Conservation (phyloP, 2,329 filamentous ascomycete genomes). For the Cladosporium sp. region DNA sequence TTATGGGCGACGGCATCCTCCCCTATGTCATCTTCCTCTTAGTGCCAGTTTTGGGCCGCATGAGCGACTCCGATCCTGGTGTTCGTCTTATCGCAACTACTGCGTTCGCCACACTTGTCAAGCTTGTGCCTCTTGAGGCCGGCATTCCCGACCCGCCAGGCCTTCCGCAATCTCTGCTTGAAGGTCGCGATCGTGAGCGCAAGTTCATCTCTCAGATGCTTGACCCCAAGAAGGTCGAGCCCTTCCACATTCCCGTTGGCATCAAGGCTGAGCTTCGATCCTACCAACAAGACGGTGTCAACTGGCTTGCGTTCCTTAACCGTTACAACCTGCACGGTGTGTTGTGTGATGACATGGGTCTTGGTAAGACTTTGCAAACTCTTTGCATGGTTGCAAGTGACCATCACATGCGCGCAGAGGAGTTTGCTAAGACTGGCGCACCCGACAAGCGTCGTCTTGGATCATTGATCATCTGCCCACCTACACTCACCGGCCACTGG, state of each 20-base stretch:
- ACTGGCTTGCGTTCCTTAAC: slow-evolving; percentile 98
- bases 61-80: slow-evolving; percentile 98
- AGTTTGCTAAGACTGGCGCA: slow-evolving; percentile 79
- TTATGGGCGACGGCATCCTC: slow-evolving; percentile 95
- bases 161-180: slow-evolving; percentile 81
- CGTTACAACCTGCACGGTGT: slow-evolving; percentile 97
- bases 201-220: slow-evolving; percentile 97
- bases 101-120: slow-evolving; percentile 94
- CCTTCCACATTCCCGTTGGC: slow-evolving; percentile 88
- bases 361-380: slow-evolving; percentile 96
- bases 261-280: slow-evolving; percentile 96
- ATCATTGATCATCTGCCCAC: slow-evolving; percentile 92
- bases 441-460: slow-evolving; percentile 78
- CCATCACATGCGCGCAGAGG: slow-evolving; percentile 88
- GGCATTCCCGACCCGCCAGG: slow-evolving; percentile 96
- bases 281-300: slow-evolving; percentile 98
- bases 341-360: slow-evolving; percentile 98
- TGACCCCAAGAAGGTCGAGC: slow-evolving; percentile 94
- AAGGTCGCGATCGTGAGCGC: slow-evolving; percentile 88
- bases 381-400: slow-evolving; percentile 98
- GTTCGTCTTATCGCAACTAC: slow-evolving; percentile 93
- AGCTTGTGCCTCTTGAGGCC: slow-evolving; percentile 93
- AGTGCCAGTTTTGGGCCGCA: slow-evolving; percentile 91
- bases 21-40: slow-evolving; percentile 99
- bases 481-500: slow-evolving; percentile 96